Conservation (phyloP, 2,329 filamentous ascomycete genomes). For the Madurella fahalii region DNA sequence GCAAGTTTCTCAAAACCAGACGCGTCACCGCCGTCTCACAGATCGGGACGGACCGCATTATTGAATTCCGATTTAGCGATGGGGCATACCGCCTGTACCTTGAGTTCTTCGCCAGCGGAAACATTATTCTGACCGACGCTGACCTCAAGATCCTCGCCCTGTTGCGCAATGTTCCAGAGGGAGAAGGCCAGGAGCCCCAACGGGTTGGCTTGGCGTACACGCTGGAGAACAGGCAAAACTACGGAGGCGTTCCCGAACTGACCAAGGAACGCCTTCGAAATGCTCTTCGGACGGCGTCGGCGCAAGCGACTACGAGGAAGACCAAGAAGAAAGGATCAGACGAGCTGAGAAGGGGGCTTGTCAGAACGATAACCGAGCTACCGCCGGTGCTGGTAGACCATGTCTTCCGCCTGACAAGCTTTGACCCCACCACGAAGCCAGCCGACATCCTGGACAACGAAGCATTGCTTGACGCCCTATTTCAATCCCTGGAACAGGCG, state of each 20-base stretch:
- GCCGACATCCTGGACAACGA: conserved; percentile 67
- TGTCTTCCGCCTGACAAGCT: conserved; percentile 63
- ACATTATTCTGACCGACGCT: conserved; percentile 85
- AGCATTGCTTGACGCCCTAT: conserved; percentile 59
- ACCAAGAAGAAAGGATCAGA: conserved; percentile 71
- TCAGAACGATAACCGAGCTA: conserved; percentile 80
- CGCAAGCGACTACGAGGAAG: conserved; percentile 54
- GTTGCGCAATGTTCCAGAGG: conserved; percentile 73
- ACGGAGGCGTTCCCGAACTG: conserved; percentile 66
- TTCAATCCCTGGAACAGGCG: conserved; percentile 66
- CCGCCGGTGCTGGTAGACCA: conserved; percentile 87
- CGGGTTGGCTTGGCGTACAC: conserved; percentile 74
- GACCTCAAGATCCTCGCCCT: conserved; percentile 79
- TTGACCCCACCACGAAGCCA: conserved; percentile 65
- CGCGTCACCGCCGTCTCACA: conserved; percentile 77
- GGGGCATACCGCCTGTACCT: conserved; percentile 82
- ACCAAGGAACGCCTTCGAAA: conserved; percentile 67
- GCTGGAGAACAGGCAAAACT: conserved; percentile 80
- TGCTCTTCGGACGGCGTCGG: conserved; percentile 59
- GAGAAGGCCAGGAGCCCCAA: conserved; percentile 79
- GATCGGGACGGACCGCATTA: conserved; percentile 87
- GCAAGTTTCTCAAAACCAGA: conserved; percentile 84
- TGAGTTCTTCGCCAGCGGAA: conserved; percentile 95
- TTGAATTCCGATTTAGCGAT: conserved; percentile 90
- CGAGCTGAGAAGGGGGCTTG: conserved; percentile 73